Percentiles rank a stretch among this genome's conserved stretches.
These are phyloP conservation scores for Ascoidea asiatica DNA, from an alignment of 805 yeast species.

Conservation along the genomic window DNA sequence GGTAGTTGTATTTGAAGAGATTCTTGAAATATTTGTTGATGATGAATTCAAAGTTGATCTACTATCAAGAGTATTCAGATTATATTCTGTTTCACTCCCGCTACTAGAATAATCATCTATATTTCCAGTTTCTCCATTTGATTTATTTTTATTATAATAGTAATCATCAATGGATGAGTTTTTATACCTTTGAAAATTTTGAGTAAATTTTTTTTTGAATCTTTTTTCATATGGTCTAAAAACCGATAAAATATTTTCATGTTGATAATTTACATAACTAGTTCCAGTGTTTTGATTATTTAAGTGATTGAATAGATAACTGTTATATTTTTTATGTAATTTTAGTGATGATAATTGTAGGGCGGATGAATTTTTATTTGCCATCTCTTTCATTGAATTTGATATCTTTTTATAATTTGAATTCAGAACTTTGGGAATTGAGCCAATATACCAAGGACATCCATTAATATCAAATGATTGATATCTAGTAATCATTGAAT, in stretches of 20 bases:
- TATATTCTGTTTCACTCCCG: neutral
- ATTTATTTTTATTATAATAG: constrained; percentile 10
- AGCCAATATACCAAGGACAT: too few species aligned
- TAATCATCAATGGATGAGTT: constrained; percentile 2
- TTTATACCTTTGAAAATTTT: constrained; percentile 18
- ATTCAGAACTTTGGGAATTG: neutral
- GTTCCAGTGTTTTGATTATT: constrained; percentile 7
- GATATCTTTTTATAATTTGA: too few species aligned
- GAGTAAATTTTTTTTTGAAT: constrained; percentile 23
- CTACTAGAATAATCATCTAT: neutral
- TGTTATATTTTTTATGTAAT: constrained; percentile 14
- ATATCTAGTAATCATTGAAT: too few species aligned
- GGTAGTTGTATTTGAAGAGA: neutral
- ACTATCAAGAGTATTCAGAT: too few species aligned
- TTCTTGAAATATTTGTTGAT: too few species aligned
- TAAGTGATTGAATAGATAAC: constrained; percentile 19
- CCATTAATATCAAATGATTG: too few species aligned
- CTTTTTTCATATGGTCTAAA: constrained; percentile 28
- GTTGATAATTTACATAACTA: constrained; percentile 8
- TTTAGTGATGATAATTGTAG: too few species aligned
- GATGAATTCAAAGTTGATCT: neutral
- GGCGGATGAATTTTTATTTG: too few species aligned
- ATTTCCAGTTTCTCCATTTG: too few species aligned
- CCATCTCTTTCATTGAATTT: too few species aligned
- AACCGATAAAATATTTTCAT: constrained; percentile 22